phyloP scores from a whole-genome alignment of 371 early-diverging fungal species.

The Rhizopus sp. region DNA sequence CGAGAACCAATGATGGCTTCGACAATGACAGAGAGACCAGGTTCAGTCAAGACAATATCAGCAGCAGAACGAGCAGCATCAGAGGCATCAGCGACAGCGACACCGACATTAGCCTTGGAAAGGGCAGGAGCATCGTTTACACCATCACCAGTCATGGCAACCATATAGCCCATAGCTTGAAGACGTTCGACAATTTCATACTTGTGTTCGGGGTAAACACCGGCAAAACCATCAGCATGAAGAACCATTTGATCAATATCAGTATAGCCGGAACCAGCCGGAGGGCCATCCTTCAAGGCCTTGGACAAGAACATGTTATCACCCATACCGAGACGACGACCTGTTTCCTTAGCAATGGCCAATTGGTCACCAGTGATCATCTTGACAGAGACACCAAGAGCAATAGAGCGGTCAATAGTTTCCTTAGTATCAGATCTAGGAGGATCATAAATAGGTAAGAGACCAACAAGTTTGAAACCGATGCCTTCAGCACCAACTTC shows the following conservation, averaged over 20 bases:
- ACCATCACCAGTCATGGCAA: conserved; percentile 95
- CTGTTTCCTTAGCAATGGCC: conserved; percentile 88
- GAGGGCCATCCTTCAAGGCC: conserved; percentile 74
- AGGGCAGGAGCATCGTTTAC: conserved; percentile 97
- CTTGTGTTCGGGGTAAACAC: conserved; percentile 94
- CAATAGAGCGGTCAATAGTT: conserved; percentile 81
- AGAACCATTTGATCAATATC: conserved; percentile 80
- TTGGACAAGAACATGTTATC: conserved; percentile 72
- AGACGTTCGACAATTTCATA: conserved; percentile 90
- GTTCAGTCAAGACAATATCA: conserved; percentile 75
- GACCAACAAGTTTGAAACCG: conserved; percentile 62
- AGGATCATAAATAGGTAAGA: conserved; percentile 86
- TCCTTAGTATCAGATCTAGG: conserved; percentile 81
- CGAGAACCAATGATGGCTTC: conserved; percentile 67
- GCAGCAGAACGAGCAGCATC: conserved; percentile 79
- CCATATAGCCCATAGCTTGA: conserved; percentile 78
- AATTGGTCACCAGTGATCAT: conserved; percentile 97
- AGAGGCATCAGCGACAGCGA: conserved; percentile 79
- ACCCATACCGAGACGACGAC: conserved; percentile 74
- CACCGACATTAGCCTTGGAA: conserved; percentile 80
- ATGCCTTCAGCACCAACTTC: conserved; percentile 40
- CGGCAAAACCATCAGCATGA: conserved; percentile 85
- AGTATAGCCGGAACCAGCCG: conserved; percentile 70
- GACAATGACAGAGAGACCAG: conserved; percentile 75
- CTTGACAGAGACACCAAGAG: conserved; percentile 88